Evolutionary conservation across 768 basidiomycete genomes (phyloP).

Genomic region (Collybia sp.): DNA sequence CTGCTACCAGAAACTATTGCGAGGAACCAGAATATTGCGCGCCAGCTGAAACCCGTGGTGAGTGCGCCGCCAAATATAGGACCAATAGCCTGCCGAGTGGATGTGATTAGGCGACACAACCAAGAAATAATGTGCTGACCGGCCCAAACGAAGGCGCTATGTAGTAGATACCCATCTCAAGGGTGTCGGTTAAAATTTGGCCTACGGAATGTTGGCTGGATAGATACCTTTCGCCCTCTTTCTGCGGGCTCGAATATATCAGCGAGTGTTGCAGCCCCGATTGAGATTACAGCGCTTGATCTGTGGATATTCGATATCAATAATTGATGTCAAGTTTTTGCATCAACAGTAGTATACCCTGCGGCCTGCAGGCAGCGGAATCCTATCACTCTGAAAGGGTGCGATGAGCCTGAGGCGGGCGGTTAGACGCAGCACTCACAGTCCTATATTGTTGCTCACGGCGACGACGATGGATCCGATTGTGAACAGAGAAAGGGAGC

Average conservation of each 20-base stretch:
- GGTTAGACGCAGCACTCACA: constrained; percentile 24
- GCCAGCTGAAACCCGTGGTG: constrained; percentile 69
- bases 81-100: constrained; percentile 40
- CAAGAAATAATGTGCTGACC: constrained; percentile 20
- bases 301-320: constrained; percentile 19
- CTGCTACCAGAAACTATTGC: constrained; percentile 53
- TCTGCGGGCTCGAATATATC: constrained; percentile 75
- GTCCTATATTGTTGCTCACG: constrained; percentile 43
- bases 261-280: constrained; percentile 75
- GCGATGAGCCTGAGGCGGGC: background rate
- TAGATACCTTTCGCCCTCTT: constrained; percentile 54
- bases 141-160: constrained; percentile 76
- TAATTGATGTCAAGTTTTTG: too few species aligned
- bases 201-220: background rate
- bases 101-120: background rate
- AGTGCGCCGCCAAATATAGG: constrained; percentile 69
- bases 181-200: background rate
- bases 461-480: constrained; percentile 55
- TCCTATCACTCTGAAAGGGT: constrained; percentile 45
- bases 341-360: constrained; percentile 35
- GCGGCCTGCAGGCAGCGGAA: constrained; percentile 67
- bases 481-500: constrained; percentile 47
- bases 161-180: constrained; percentile 73
- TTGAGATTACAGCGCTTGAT: constrained; percentile 61
- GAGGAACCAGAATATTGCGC: constrained; percentile 82